Conservation (phyloP, 768 basidiomycete species). For the Hydnum rufescens region DNA sequence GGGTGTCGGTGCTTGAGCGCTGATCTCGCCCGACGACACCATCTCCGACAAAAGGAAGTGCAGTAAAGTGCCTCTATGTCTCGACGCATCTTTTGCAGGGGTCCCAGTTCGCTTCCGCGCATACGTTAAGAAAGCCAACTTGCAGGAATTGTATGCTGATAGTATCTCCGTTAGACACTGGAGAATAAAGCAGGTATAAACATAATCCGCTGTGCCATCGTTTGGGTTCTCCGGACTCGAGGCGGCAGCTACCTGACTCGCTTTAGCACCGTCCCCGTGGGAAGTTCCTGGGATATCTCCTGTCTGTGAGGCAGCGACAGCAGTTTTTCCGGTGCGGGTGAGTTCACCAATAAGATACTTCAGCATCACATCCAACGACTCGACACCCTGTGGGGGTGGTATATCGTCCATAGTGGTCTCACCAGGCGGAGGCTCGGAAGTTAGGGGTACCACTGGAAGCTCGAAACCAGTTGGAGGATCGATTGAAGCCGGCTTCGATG, state of each 20-base stretch:
- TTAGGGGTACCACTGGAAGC: not conserved
- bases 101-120: constrained; percentile 35
- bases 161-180: constrained; percentile 80
- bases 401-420: constrained; percentile 15
- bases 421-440: not conserved
- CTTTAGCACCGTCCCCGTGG: not conserved
- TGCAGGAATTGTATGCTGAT: constrained; percentile 86
- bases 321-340: constrained; percentile 34
- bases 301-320: constrained; percentile 10
- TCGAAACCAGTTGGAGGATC: not conserved
- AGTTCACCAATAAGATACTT: constrained; percentile 60
- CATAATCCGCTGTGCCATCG: constrained; percentile 16
- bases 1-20: constrained; percentile 31
- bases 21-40: constrained; percentile 38
- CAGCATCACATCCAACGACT: constrained; percentile 24
- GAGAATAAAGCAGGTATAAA: constrained; percentile 69
- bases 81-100: constrained; percentile 44
- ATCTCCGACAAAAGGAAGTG: constrained; percentile 71
- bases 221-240: not conserved
- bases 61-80: constrained; percentile 43
- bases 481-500: constrained; percentile 11
- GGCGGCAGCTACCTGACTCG: no score
- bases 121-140: constrained; percentile 66
- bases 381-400: constrained; percentile 20
- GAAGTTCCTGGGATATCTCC: not conserved